Evolutionary conservation across 345 rosid species (phyloP).

Genomic region (Euclidium syriacum): DNA sequence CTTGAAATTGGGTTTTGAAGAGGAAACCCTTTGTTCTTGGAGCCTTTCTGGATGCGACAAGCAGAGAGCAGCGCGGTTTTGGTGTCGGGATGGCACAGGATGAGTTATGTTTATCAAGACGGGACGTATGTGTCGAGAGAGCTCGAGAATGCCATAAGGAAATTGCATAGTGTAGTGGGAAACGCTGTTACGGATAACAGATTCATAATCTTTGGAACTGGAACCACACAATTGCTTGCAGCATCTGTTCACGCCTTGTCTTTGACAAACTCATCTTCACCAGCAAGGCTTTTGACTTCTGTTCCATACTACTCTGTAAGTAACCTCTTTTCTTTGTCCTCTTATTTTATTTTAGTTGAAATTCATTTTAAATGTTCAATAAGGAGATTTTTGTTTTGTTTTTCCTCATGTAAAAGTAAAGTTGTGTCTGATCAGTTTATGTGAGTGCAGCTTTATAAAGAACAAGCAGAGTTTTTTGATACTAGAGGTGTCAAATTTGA

Average conservation of each 20-base stretch:
- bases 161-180: slow-evolving; percentile 45
- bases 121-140: slow-evolving; percentile 4
- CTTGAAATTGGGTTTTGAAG: neutral
- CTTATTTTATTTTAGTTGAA: too few species aligned
- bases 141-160: slow-evolving; percentile 44
- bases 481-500: slow-evolving; percentile 33
- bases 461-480: slow-evolving; percentile 41
- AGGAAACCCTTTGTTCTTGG: slow-evolving; percentile 29
- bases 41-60: slow-evolving; percentile 25
- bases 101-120: slow-evolving; percentile 10
- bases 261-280: slow-evolving; percentile 33
- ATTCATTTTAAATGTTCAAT: too few species aligned
- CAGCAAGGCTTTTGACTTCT: slow-evolving; percentile 45
- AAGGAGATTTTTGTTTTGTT: too few species aligned
- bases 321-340: neutral
- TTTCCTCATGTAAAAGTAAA: neutral
- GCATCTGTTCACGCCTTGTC: slow-evolving; percentile 64
- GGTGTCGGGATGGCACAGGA: slow-evolving; percentile 21
- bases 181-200: slow-evolving; percentile 49
- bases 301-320: slow-evolving; percentile 55
- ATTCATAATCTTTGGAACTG: slow-evolving; percentile 52
- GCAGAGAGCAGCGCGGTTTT: slow-evolving; percentile 15
- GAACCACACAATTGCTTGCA: slow-evolving; percentile 60
- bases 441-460: slow-evolving; percentile 32
- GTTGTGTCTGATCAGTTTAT: neutral